Conservation (phyloP, 495 filamentous ascomycete genomes). For the Aspergillus diversus region DNA sequence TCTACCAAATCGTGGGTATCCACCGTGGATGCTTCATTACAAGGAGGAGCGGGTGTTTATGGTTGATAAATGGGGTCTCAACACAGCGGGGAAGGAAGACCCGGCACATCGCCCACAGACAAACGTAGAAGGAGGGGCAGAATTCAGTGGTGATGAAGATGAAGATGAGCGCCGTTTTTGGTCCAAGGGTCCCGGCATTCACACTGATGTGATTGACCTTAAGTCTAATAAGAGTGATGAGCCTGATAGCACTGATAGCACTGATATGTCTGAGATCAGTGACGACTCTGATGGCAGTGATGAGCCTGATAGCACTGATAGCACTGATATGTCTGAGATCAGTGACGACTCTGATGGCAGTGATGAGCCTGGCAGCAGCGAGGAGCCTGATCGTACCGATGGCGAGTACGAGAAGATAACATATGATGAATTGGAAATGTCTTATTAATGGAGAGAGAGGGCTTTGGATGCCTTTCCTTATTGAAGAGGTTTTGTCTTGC, state of each 20-base stretch:
- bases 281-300: neutral
- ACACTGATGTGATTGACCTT: neutral
- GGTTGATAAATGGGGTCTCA: neutral
- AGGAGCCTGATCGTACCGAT: neutral
- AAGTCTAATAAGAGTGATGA: neutral
- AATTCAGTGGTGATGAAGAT: neutral
- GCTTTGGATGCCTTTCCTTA: neutral
- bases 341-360: neutral
- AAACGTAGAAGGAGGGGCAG: neutral
- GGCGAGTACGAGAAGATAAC: neutral
- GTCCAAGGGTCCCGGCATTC: neutral
- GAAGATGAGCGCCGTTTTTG: neutral
- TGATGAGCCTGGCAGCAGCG: too few species aligned
- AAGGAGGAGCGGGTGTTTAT: neutral
- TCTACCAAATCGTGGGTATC: neutral
- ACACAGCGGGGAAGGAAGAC: neutral
- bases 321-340: neutral
- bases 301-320: too few species aligned
- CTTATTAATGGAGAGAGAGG: neutral
- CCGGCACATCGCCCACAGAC: neutral
- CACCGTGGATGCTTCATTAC: neutral
- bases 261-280: neutral
- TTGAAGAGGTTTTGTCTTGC: too few species aligned
- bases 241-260: neutral
- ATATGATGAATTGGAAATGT: neutral